Conservation (phyloP, 176 grass and related monocot genomes). For the Puya raimondii region DNA sequence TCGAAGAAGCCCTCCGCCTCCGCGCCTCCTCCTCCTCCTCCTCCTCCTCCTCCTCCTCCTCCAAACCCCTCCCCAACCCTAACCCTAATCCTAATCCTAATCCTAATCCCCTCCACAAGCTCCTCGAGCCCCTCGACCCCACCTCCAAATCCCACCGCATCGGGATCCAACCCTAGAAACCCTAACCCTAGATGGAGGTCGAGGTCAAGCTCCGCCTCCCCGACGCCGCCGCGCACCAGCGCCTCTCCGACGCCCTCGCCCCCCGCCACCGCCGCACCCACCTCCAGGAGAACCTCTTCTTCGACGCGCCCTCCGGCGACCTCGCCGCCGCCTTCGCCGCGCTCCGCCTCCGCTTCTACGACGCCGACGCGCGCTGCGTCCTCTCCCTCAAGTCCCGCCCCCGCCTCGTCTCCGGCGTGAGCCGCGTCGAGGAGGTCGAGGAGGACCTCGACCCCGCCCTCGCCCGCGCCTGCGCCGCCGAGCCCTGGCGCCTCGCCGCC, state of each 20-base stretch:
- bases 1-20: slow-evolving; percentile 47
- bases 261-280: slow-evolving; percentile 49
- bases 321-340: slow-evolving; percentile 49
- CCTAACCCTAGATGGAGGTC: slow-evolving; percentile 54
- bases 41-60: slow-evolving; percentile 9
- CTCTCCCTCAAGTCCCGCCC: slow-evolving; percentile 82
- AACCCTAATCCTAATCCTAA: slow-evolving; percentile 14
- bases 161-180: slow-evolving; percentile 37
- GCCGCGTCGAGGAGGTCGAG: slow-evolving; percentile 80
- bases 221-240: slow-evolving; percentile 57
- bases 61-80: slow-evolving; percentile 18
- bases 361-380: slow-evolving; percentile 41
- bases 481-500: slow-evolving; percentile 47
- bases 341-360: slow-evolving; percentile 67
- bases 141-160: slow-evolving; percentile 59
- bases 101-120: slow-evolving; percentile 42
- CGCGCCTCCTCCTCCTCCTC: slow-evolving; percentile 13
- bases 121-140: slow-evolving; percentile 50
- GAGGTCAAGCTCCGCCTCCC: slow-evolving; percentile 81
- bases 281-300: slow-evolving; percentile 75
- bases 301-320: slow-evolving; percentile 51
- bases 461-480: slow-evolving; percentile 49
- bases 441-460: slow-evolving; percentile 59
- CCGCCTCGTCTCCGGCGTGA: slow-evolving; percentile 47
- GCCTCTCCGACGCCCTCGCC: slow-evolving; percentile 52